phyloP scores from a whole-genome alignment of 179 eudicot species.

The Camellia oleifera region DNA sequence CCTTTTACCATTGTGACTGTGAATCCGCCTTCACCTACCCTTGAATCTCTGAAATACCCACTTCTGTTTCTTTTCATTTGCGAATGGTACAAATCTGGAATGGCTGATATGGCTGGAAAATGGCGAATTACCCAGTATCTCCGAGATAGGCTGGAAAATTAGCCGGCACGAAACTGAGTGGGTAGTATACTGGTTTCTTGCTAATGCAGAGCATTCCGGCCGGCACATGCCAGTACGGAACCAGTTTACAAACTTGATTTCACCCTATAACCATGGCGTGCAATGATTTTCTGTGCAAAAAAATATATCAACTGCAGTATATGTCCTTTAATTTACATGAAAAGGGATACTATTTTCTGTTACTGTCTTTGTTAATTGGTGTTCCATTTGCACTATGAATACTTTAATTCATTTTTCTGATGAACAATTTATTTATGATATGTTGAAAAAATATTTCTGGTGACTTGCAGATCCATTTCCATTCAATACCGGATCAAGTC shows the following conservation, averaged over 20 bases:
- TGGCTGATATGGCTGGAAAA: no score
- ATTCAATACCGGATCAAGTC: constrained; percentile 66
- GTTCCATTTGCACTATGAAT: not conserved
- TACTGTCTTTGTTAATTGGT: not conserved
- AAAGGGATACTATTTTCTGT: not conserved
- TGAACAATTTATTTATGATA: not conserved
- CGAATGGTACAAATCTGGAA: no score
- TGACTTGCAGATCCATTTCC: constrained; percentile 64
- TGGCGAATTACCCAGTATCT: no score
- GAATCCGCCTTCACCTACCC: no score
- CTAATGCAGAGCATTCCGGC: no score
- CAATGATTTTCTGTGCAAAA: not conserved
- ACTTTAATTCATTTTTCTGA: not conserved
- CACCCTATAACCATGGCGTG: not conserved
- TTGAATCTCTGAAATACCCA: no score
- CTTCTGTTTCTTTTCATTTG: no score
- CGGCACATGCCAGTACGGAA: no score
- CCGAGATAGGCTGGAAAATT: no score
- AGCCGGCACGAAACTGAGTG: no score
- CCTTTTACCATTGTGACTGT: no score
- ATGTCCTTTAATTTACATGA: not conserved
- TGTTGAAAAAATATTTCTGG: constrained; percentile 4
- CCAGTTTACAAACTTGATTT: not conserved
- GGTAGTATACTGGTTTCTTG: no score
- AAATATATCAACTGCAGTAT: not conserved